Evolutionary conservation across 345 rosid genomes (phyloP).

Genomic region (Dipteronia dyeriana): DNA sequence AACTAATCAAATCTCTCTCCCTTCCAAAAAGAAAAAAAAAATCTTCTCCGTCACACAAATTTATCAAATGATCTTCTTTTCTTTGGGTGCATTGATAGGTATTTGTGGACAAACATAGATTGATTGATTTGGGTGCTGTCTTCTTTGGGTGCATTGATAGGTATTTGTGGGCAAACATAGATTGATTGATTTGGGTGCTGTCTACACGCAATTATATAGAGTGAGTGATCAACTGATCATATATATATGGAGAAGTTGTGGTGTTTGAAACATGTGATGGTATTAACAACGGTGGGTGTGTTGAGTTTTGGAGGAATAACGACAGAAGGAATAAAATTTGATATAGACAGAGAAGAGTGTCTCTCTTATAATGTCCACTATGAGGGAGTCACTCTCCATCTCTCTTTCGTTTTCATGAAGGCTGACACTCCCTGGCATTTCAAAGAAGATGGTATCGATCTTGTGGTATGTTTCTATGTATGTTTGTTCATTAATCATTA

Average conservation of each 20-base stretch:
- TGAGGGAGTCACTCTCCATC: slow-evolving; percentile 68
- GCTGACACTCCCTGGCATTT: slow-evolving; percentile 60
- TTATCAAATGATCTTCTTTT: neutral
- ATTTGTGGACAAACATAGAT: too few relatives aligned
- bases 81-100: too few relatives aligned
- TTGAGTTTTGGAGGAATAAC: slow-evolving; percentile 31
- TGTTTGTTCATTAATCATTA: neutral
- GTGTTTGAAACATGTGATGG: slow-evolving; percentile 17
- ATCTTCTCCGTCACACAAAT: neutral
- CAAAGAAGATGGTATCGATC: slow-evolving; percentile 59
- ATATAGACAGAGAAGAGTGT: slow-evolving; percentile 66
- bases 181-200: neutral
- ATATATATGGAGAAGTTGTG: slow-evolving; percentile 18
- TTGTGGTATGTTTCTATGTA: slow-evolving; percentile 39
- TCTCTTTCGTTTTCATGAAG: slow-evolving; percentile 66
- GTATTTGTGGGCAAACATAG: too few relatives aligned
- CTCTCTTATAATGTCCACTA: slow-evolving; percentile 59
- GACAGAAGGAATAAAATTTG: slow-evolving; percentile 51
- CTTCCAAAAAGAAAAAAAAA: neutral
- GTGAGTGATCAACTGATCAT: neutral
- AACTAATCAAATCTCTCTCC: neutral
- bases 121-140: neutral
- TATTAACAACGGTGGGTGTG: slow-evolving; percentile 28
- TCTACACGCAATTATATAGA: too few relatives aligned
- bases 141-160: too few relatives aligned